A percentile compares a stretch with the other conserved stretches of the same genome.
Conservation (phyloP, 768 basidiomycete genomes). For the Boletus rex-veris region DNA sequence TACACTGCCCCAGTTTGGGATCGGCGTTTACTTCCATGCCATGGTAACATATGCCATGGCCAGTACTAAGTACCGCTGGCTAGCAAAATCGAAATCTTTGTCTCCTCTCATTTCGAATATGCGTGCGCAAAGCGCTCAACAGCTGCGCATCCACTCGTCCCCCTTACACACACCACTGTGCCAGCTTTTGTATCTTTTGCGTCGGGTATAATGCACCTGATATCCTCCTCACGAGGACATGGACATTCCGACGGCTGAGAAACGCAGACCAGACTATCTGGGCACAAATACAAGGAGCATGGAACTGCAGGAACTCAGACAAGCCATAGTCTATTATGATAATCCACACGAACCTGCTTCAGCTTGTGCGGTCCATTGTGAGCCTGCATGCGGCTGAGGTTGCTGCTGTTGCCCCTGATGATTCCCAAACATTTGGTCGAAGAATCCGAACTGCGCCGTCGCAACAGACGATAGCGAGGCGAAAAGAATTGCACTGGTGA, state of each 20-base stretch:
- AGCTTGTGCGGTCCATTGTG: slow-evolving; percentile 64
- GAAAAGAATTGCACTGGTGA: slow-evolving; percentile 11
- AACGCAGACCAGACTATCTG: slow-evolving; percentile 67
- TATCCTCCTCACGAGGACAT: slow-evolving; percentile 71
- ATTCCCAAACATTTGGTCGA: slow-evolving; percentile 69
- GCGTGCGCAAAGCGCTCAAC: slow-evolving; percentile 48
- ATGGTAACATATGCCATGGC: background rate
- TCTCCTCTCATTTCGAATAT: slow-evolving; percentile 6
- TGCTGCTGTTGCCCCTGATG: slow-evolving; percentile 51
- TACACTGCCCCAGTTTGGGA: background rate
- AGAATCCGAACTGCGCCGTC: slow-evolving; percentile 74
- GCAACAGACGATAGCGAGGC: slow-evolving; percentile 32
- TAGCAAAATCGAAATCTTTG: too few species aligned
- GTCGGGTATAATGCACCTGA: slow-evolving; percentile 75
- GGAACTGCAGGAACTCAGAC: slow-evolving; percentile 45
- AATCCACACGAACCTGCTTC: slow-evolving; percentile 51
- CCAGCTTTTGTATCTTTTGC: slow-evolving; percentile 45
- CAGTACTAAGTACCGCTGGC: background rate
- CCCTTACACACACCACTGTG: slow-evolving; percentile 70
- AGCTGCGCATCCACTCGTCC: slow-evolving; percentile 55
- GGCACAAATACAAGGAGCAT: slow-evolving; percentile 75
- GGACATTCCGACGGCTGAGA: slow-evolving; percentile 57
- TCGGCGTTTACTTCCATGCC: too few species aligned
- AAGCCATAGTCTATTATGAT: background rate
- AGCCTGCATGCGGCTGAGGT: slow-evolving; percentile 36